Evolutionary conservation across 164 flowering plant genomes (phyloP).

Genomic region (Vitis riparia): DNA sequence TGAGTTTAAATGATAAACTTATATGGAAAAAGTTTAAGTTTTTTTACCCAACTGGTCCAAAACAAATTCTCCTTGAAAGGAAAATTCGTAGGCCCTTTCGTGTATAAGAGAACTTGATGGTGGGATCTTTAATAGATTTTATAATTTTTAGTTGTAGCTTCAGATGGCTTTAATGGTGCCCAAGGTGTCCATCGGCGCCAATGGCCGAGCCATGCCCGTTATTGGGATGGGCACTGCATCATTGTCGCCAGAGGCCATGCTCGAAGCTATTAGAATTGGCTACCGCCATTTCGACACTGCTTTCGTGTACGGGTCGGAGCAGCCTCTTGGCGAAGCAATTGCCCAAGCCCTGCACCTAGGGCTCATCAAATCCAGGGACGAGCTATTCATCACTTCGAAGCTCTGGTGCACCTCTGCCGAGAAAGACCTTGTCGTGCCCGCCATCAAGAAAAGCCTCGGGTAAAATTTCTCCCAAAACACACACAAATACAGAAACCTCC

Average conservation of each 20-base stretch:
- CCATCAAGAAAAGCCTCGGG: slow-evolving; percentile 24
- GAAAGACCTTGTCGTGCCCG: slow-evolving; percentile 28
- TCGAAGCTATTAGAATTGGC: slow-evolving; percentile 29
- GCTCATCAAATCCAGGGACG: slow-evolving; percentile 25
- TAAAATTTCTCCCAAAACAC: slow-evolving; percentile 7
- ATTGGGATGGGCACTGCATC: slow-evolving; percentile 35
- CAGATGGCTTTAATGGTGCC: too few species aligned
- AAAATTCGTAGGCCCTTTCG: too few species aligned
- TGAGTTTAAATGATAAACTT: too few species aligned
- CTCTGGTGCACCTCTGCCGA: slow-evolving; percentile 30
- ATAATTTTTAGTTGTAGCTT: too few species aligned
- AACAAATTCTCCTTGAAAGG: too few species aligned
- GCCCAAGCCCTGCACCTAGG: slow-evolving; percentile 18
- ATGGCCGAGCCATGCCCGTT: slow-evolving; percentile 23
- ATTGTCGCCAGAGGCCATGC: slow-evolving; percentile 24
- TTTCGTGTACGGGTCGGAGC: slow-evolving; percentile 21
- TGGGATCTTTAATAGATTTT: too few species aligned
- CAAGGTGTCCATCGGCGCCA: neutral
- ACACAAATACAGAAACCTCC: neutral
- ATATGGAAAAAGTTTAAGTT: too few species aligned
- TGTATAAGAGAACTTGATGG: too few species aligned
- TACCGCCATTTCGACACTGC: slow-evolving; percentile 47
- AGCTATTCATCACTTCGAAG: slow-evolving; percentile 42
- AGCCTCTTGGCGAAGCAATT: slow-evolving; percentile 30
- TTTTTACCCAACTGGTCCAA: too few species aligned